Evolutionary conservation across 257 asterid genomes (phyloP).

Genomic region (Lycium ferocissimum): DNA sequence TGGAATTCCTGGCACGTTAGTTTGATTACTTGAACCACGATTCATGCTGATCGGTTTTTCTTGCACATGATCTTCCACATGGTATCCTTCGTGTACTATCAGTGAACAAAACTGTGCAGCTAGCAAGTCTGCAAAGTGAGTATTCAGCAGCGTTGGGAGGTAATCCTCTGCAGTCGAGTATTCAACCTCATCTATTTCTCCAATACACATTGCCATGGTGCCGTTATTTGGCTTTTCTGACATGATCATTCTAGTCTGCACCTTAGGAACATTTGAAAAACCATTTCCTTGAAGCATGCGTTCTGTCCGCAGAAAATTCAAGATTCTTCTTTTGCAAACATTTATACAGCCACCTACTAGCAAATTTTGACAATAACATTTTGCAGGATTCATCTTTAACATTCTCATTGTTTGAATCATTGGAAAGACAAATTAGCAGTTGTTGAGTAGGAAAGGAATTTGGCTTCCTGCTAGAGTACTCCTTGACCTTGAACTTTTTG

Average conservation of each 20-base stretch:
- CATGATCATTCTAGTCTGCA: slow-evolving; percentile 80
- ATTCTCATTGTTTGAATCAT: slow-evolving; percentile 69
- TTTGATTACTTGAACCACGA: slow-evolving; percentile 50
- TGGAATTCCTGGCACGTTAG: slow-evolving; percentile 54
- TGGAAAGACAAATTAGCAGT: slow-evolving; percentile 53
- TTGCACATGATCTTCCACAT: slow-evolving; percentile 70
- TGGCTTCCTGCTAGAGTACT: slow-evolving; percentile 54
- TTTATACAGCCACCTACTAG: slow-evolving; percentile 82
- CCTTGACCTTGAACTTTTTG: slow-evolving; percentile 64
- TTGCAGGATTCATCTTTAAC: slow-evolving; percentile 68
- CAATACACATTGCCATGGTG: slow-evolving; percentile 79
- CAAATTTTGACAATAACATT: slow-evolving; percentile 86
- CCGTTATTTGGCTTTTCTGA: slow-evolving; percentile 93
- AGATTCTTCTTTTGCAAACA: slow-evolving; percentile 72
- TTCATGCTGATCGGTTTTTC: slow-evolving; percentile 58
- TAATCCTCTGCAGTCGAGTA: slow-evolving; percentile 77
- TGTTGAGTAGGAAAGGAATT: slow-evolving; percentile 53
- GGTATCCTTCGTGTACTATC: slow-evolving; percentile 83
- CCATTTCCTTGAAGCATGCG: slow-evolving; percentile 75
- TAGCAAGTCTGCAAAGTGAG: slow-evolving; percentile 89
- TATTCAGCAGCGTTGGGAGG: slow-evolving; percentile 89
- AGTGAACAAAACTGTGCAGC: slow-evolving; percentile 79
- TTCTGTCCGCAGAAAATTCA: slow-evolving; percentile 68
- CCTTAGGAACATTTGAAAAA: slow-evolving; percentile 62
- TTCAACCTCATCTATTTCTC: slow-evolving; percentile 76